Evolutionary conservation across 805 yeast genomes (phyloP).

Genomic region (Scheffersomyces stipitis): DNA sequence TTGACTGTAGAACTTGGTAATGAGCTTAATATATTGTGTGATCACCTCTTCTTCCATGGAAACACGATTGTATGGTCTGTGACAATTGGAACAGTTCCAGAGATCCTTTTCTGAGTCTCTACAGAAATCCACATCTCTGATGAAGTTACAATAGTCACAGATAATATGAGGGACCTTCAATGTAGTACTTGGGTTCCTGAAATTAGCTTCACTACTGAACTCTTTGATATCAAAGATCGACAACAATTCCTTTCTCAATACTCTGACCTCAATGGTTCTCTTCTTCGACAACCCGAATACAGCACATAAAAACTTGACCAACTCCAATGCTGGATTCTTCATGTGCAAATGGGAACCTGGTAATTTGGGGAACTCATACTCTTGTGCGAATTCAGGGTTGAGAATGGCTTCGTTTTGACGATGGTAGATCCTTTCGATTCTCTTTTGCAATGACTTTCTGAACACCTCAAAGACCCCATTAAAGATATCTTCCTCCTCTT

Average conservation of each 20-base stretch:
- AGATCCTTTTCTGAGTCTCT: constrained; percentile 53
- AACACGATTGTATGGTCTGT: constrained; percentile 59
- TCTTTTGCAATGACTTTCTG: constrained; percentile 60
- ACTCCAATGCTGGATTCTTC: constrained; percentile 74
- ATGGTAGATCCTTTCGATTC: constrained; percentile 63
- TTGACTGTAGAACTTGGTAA: constrained; percentile 69
- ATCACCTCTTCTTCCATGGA: constrained; percentile 79
- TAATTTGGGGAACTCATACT: constrained; percentile 69
- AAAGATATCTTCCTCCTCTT: constrained; percentile 31
- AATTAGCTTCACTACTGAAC: constrained; percentile 72
- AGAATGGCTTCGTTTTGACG: constrained; percentile 73
- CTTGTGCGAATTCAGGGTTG: constrained; percentile 59
- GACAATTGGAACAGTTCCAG: constrained; percentile 71
- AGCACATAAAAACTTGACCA: constrained; percentile 74
- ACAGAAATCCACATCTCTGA: constrained; percentile 80
- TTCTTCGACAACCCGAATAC: constrained; percentile 65
- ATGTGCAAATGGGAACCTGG: constrained; percentile 68
- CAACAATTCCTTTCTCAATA: constrained; percentile 72
- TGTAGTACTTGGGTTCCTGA: constrained; percentile 72
- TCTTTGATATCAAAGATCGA: constrained; percentile 77
- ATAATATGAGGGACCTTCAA: constrained; percentile 64
- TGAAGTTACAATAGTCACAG: constrained; percentile 77
- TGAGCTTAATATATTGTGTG: constrained; percentile 53
- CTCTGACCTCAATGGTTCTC: constrained; percentile 68
- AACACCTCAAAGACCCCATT: constrained; percentile 56